Evolutionary conservation across 306 rosid genomes (phyloP).

Genomic region (Cicer chorassanicum): DNA sequence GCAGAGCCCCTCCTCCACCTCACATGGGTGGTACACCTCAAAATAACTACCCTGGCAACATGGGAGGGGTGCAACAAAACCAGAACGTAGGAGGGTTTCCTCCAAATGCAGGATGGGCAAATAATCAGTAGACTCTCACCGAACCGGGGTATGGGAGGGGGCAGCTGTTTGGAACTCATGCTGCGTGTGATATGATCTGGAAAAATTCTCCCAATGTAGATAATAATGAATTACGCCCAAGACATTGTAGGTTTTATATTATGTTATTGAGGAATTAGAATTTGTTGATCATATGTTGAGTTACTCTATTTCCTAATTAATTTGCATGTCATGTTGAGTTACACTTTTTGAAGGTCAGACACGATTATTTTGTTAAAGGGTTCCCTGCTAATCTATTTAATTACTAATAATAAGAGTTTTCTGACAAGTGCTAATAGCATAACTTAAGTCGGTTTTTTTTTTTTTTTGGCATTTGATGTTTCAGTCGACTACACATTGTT

Average conservation of each 20-base stretch:
- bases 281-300: conserved; percentile 29
- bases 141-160: conserved; percentile 46
- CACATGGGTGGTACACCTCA: conserved; percentile 45
- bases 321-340: conserved; percentile 9
- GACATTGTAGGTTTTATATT: conserved; percentile 30
- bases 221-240: conserved; percentile 38
- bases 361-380: background rate
- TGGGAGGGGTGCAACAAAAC: conserved; percentile 51
- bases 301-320: conserved; percentile 34
- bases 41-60: conserved; percentile 37
- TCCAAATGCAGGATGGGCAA: conserved; percentile 61
- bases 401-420: background rate
- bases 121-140: conserved; percentile 50
- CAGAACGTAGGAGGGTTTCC: conserved; percentile 51
- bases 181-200: conserved; percentile 35
- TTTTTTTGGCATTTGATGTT: too few species aligned
- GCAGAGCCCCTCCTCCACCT: conserved; percentile 44
- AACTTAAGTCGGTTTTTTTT: too few species aligned
- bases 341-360: conserved; percentile 35
- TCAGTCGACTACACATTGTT: too few species aligned
- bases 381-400: too few species aligned
- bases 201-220: conserved; percentile 55
- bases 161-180: conserved; percentile 51
- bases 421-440: background rate
- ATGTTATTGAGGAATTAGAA: conserved; percentile 33